A percentile compares a stretch with the other conserved stretches of the same genome.
Evolutionary conservation across 2,329 filamentous ascomycete genomes (phyloP).

Genomic region (Mycosphaerella arachidis): DNA sequence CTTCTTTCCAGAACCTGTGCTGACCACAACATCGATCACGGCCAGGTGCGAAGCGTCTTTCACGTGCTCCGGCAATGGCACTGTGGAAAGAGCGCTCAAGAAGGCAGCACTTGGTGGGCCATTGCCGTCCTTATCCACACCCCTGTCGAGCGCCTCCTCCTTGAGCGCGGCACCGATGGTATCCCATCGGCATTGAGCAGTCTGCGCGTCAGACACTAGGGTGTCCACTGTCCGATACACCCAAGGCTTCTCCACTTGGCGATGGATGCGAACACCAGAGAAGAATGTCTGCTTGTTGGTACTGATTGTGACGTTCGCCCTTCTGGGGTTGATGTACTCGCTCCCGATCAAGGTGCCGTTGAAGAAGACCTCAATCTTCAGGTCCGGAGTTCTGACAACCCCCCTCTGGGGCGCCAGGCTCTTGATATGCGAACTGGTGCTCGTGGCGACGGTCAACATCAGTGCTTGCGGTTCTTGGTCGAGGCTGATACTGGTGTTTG

Average conservation of each 20-base stretch:
- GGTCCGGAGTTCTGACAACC: constrained; percentile 16
- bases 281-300: constrained; percentile 23
- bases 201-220: constrained; percentile 2
- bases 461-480: constrained; percentile 8
- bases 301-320: constrained; percentile 1
- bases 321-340: constrained; percentile 18
- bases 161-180: constrained; percentile 30
- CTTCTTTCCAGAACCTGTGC: constrained; percentile 28
- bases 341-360: constrained; percentile 41
- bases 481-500: not conserved
- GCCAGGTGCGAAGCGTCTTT: constrained; percentile 26
- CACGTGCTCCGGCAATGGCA: constrained; percentile 37
- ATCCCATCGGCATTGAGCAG: constrained; percentile 35
- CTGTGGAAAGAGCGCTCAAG: constrained; percentile 35
- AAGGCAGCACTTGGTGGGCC: constrained; percentile 37
- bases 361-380: constrained; percentile 47
- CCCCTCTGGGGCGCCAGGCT: not conserved
- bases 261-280: constrained; percentile 37
- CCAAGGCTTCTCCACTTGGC: constrained; percentile 44
- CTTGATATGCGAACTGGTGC: not conserved
- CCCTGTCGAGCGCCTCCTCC: constrained; percentile 34
- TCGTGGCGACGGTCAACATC: constrained; percentile 9
- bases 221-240: constrained; percentile 31
- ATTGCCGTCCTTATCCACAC: constrained; percentile 31
- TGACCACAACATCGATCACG: constrained; percentile 29